These are phyloP conservation scores for Protomyces arabidopsidicola DNA, from an alignment of 1,139 yeast species.

Conservation along the genomic window DNA sequence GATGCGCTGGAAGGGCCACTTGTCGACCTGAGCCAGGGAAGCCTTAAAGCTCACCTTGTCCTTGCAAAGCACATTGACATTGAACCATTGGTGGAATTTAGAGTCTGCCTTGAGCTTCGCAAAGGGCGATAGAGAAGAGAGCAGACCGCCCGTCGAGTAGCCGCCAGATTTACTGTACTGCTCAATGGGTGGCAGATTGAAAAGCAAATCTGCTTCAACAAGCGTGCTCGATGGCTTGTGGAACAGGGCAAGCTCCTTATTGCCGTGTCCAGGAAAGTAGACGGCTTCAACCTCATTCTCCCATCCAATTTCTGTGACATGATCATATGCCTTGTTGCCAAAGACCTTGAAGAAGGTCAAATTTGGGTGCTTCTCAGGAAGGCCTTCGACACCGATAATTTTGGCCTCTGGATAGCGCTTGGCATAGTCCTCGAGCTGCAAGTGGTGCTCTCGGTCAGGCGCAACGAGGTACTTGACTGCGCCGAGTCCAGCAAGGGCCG, in stretches of 20 bases:
- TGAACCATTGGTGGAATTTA: conserved; percentile 10
- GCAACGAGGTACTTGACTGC: conserved; percentile 39
- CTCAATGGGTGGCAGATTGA: conserved; percentile 49
- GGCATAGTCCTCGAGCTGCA: conserved; percentile 47
- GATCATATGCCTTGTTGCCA: conserved; percentile 21
- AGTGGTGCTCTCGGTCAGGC: conserved; percentile 39
- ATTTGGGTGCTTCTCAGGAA: conserved; percentile 34
- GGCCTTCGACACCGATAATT: conserved; percentile 49
- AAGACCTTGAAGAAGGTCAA: conserved; percentile 19
- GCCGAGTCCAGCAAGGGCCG: conserved; percentile 12
- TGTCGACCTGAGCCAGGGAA: conserved; percentile 38
- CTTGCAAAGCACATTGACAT: conserved; percentile 10
- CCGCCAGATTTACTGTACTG: conserved; percentile 42
- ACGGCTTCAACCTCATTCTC: conserved; percentile 49
- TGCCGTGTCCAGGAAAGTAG: conserved; percentile 52
- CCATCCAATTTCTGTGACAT: conserved; percentile 5
- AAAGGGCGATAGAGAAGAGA: conserved; percentile 2
- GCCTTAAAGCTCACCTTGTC: conserved; percentile 33
- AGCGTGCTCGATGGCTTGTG: conserved; percentile 48
- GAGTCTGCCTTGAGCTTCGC: conserved; percentile 7
- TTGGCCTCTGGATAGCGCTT: conserved; percentile 48
- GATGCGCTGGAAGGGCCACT: conserved; percentile 50
- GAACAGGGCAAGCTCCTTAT: conserved; percentile 54
- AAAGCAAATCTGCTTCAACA: conserved; percentile 55
- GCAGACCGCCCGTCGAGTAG: conserved; percentile 31